Evolutionary conservation across 2,329 filamentous ascomycete genomes (phyloP).

Genomic region (Geosmithia morbida): DNA sequence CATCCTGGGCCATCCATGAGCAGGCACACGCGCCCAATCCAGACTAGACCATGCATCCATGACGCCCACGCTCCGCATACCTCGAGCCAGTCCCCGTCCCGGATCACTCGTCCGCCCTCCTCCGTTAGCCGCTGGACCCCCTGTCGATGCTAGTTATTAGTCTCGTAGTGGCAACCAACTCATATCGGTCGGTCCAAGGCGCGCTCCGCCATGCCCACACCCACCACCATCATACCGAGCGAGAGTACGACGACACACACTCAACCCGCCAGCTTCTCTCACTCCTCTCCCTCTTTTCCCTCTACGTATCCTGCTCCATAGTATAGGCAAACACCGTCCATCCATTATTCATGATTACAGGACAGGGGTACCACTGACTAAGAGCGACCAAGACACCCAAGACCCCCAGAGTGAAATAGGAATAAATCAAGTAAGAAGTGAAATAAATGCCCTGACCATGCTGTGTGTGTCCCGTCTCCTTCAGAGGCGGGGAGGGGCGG

Average conservation of each 20-base stretch:
- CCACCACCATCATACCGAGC: too few relatives aligned
- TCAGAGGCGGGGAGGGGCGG: background rate
- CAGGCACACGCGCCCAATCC: background rate
- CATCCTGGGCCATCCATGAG: too few relatives aligned
- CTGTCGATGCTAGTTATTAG: background rate
- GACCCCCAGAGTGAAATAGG: background rate
- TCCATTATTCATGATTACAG: background rate
- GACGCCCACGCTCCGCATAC: background rate
- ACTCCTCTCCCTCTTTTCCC: too few relatives aligned
- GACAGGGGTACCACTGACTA: background rate
- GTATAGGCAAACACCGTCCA: background rate
- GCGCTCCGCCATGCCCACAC: background rate
- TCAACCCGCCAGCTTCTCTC: too few relatives aligned
- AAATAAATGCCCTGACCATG: too few relatives aligned
- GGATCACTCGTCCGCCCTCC: conserved; percentile 1
- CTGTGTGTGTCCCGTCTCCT: background rate
- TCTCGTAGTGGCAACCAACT: background rate
- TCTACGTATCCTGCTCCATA: too few relatives aligned
- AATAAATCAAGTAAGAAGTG: too few relatives aligned
- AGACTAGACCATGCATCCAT: background rate
- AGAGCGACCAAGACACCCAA: background rate
- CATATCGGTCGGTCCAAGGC: background rate
- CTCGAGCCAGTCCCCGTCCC: conserved; percentile 1
- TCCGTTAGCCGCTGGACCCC: conserved; percentile 1
- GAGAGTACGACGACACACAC: too few relatives aligned